These are phyloP conservation scores for Hypoxylon subgilvum DNA, from an alignment of 495 filamentous ascomycete genomes.

Conservation along the genomic window DNA sequence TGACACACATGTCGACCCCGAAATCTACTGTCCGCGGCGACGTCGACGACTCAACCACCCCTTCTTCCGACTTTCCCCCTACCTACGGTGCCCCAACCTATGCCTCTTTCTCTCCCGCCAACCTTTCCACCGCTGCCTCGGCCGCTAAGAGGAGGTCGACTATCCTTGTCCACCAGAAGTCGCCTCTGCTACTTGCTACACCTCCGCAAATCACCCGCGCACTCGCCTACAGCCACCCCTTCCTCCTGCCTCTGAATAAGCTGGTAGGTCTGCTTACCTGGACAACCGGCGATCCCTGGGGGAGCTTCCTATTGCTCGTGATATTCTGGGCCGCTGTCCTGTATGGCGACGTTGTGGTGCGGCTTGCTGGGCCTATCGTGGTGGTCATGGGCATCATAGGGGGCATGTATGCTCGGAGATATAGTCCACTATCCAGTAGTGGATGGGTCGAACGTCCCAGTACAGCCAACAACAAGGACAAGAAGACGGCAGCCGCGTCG, in stretches of 20 bases:
- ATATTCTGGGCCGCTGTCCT: constrained; percentile 83
- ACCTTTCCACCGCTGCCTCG: constrained; percentile 67
- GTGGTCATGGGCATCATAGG: constrained; percentile 79
- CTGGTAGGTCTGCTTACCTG: constrained; percentile 85
- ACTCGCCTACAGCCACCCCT: constrained; percentile 92
- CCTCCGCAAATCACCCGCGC: constrained; percentile 92
- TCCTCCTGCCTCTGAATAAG: constrained; percentile 83
- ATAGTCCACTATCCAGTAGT: constrained; percentile 86
- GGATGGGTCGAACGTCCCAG: constrained; percentile 64
- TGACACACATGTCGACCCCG: constrained; percentile 58
- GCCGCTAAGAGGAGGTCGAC: constrained; percentile 81
- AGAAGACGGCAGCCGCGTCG: constrained; percentile 56
- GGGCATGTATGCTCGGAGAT: constrained; percentile 91
- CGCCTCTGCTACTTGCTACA: constrained; percentile 87
- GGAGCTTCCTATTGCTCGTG: constrained; percentile 88
- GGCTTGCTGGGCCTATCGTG: constrained; percentile 80
- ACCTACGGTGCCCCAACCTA: constrained; percentile 69
- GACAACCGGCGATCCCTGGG: constrained; percentile 92
- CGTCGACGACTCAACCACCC: constrained; percentile 30
- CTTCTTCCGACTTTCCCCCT: constrained; percentile 30
- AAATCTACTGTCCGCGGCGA: constrained; percentile 39
- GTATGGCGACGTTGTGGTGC: constrained; percentile 82
- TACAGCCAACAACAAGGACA: constrained; percentile 36
- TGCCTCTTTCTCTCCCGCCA: constrained; percentile 85
- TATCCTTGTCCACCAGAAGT: constrained; percentile 95